phyloP scores from a whole-genome alignment of 495 filamentous ascomycete genomes.

The Letharia lupina region DNA sequence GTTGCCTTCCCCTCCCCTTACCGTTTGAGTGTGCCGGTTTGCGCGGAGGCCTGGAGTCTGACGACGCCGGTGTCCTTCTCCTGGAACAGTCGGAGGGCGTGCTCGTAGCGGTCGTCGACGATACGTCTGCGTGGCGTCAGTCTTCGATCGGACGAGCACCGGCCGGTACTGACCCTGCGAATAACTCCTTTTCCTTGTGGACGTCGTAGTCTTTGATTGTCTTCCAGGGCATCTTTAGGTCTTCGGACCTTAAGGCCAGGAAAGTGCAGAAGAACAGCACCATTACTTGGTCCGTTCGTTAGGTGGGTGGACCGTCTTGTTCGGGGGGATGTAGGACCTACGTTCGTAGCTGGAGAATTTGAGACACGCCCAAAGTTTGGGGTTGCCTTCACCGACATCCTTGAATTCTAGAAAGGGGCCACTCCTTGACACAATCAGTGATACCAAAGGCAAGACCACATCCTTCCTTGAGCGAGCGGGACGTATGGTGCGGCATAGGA shows the following conservation, averaged over 20 bases:
- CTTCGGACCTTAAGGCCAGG: constrained; percentile 63
- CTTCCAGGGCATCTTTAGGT: constrained; percentile 41
- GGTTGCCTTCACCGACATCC: constrained; percentile 30
- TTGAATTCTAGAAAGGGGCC: constrained; percentile 49
- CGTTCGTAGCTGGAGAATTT: constrained; percentile 20
- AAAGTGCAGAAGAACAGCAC: constrained; percentile 74
- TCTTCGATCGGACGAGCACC: not conserved
- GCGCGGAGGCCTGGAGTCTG: constrained; percentile 38
- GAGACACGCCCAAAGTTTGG: constrained; percentile 24
- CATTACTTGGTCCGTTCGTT: constrained; percentile 42
- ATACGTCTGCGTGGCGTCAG: constrained; percentile 47
- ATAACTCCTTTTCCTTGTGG: constrained; percentile 55
- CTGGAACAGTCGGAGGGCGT: constrained; percentile 62
- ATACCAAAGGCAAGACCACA: constrained; percentile 43
- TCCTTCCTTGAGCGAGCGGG: constrained; percentile 33
- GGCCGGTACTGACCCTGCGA: constrained; percentile 51
- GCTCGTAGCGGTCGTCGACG: constrained; percentile 58
- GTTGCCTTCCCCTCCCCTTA: not conserved
- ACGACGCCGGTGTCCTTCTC: constrained; percentile 57
- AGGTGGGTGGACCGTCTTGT: not conserved
- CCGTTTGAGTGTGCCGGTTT: constrained; percentile 8
- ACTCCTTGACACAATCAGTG: constrained; percentile 45
- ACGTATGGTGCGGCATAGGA: constrained; percentile 45
- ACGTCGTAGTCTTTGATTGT: constrained; percentile 53
- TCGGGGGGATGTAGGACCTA: constrained; percentile 12